Conservation (phyloP, 805 yeast genomes). For the Zygoascus bituminiphila region DNA sequence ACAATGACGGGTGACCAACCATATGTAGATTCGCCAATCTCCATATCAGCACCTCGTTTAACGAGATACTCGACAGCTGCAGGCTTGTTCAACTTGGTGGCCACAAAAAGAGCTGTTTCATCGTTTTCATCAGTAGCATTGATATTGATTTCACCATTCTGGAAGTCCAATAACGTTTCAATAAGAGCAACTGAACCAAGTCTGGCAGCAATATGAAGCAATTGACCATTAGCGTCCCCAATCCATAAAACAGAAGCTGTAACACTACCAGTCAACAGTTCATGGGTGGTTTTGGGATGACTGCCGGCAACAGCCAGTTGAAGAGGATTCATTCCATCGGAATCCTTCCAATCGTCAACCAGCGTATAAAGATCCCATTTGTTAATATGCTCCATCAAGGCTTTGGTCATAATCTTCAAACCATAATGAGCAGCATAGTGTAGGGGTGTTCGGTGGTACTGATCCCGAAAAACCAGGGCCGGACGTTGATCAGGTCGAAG, state of each 20-base stretch:
- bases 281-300: slow-evolving; percentile 68
- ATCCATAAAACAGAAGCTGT: background rate
- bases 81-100: slow-evolving; percentile 53
- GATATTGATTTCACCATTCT: slow-evolving; percentile 47
- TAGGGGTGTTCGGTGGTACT: slow-evolving; percentile 72
- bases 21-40: slow-evolving; percentile 65
- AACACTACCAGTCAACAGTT: slow-evolving; percentile 36
- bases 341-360: slow-evolving; percentile 38
- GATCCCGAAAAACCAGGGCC: slow-evolving; percentile 59
- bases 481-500: slow-evolving; percentile 47
- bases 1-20: slow-evolving; percentile 94
- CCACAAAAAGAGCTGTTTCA: slow-evolving; percentile 80
- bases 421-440: slow-evolving; percentile 91
- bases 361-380: slow-evolving; percentile 41
- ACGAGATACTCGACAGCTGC: slow-evolving; percentile 50
- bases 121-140: slow-evolving; percentile 46
- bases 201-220: slow-evolving; percentile 51
- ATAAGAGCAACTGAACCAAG: slow-evolving; percentile 53
- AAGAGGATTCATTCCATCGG: slow-evolving; percentile 71
- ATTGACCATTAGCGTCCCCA: slow-evolving; percentile 4
- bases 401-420: slow-evolving; percentile 49
- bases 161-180: slow-evolving; percentile 38
- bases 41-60: slow-evolving; percentile 57
- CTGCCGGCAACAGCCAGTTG: slow-evolving; percentile 76
- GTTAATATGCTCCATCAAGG: slow-evolving; percentile 47